Conservation (phyloP, 441 rosid genomes). For the Gossypium trilobum region DNA sequence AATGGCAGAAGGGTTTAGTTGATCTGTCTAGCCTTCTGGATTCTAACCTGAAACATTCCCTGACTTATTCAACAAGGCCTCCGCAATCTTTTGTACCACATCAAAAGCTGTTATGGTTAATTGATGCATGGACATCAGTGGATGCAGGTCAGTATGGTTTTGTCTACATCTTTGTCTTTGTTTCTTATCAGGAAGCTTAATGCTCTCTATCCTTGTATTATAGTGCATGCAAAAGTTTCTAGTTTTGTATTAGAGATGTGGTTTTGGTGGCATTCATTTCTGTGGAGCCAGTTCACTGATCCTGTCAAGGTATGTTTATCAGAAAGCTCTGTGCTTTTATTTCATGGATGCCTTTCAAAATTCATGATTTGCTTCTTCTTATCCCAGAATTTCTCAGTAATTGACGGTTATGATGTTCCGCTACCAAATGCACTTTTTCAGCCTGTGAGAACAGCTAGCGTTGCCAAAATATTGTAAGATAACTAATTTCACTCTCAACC, state of each 20-base stretch:
- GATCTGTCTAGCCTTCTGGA: constrained; percentile 39
- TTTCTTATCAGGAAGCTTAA: constrained; percentile 2
- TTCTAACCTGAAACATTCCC: constrained; percentile 44
- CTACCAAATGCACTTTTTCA: constrained; percentile 52
- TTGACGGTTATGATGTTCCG: constrained; percentile 28
- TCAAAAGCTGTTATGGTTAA: constrained; percentile 69
- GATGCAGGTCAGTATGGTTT: constrained; percentile 37
- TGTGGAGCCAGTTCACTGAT: constrained; percentile 57
- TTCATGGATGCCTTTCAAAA: background rate
- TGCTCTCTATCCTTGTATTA: constrained; percentile 18
- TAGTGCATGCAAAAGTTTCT: constrained; percentile 55
- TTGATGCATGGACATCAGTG: constrained; percentile 63
- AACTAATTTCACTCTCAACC: constrained; percentile 13
- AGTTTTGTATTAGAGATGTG: constrained; percentile 83
- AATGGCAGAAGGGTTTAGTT: constrained; percentile 39
- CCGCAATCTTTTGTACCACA: constrained; percentile 78
- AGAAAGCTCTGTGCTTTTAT: background rate
- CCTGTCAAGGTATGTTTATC: constrained; percentile 38
- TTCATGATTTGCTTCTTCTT: constrained; percentile 23
- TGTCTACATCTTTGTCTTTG: constrained; percentile 7
- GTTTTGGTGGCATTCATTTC: constrained; percentile 82
- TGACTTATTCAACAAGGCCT: constrained; percentile 56
- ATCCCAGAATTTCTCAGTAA: constrained; percentile 43
- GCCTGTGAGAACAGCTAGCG: constrained; percentile 49
- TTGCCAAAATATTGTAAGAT: constrained; percentile 60